Evolutionary conservation across 306 rosid genomes (phyloP), one percentile per base, ranked within the genome.

Genomic region (Dalbergia cochinchinensis): DNA sequence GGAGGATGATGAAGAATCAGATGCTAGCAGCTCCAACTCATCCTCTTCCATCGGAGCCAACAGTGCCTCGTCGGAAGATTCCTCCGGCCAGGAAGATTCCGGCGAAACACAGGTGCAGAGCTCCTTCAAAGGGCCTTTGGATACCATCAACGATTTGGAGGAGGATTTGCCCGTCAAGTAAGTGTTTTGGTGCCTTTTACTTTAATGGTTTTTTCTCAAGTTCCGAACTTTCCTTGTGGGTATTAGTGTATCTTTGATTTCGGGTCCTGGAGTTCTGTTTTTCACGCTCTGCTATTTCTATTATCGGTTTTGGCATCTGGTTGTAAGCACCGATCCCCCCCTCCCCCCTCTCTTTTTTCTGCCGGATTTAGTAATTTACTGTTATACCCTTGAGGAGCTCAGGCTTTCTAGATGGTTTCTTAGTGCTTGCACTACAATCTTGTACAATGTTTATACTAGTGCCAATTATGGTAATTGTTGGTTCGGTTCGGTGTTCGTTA

Each of bases 151-250:
- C 34, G 90, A 74, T 83, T 85, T 92, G 10, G 91, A 87, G 78
- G 82, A 88, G 14, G 96, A 79, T 78, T 89, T 92, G n/a, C 97
- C 96, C 0, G 67, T 84, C 81, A 92, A 91, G 96, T 92, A 75
- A 47, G 94, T 78, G 41, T 31, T 3, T 83, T 51, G 19, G 4
- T 47, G 10, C 11, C 63, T 71, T 81, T 69, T 74, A 2, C 55
- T 69, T 61, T 42, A 6, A 19, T 54, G 64, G 71, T 67, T 65
- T 67, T 73, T 72, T 70, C 0, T 42, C 33, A 48, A 65, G 33
- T 33, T 86, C 54, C 4, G 11, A 66, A 20, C 59, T 78, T 82
- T 58, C 12, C 61, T 39, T 73, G 58, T 42, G 3, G 42, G 42
- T 73, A 14, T 41, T 31, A 16, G 4, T 0, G 5, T 15, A 6